A percentile compares a stretch with the other conserved stretches of the same genome.
Conservation (phyloP, 306 rosid genomes). For the Hippophae rhamnoides region DNA sequence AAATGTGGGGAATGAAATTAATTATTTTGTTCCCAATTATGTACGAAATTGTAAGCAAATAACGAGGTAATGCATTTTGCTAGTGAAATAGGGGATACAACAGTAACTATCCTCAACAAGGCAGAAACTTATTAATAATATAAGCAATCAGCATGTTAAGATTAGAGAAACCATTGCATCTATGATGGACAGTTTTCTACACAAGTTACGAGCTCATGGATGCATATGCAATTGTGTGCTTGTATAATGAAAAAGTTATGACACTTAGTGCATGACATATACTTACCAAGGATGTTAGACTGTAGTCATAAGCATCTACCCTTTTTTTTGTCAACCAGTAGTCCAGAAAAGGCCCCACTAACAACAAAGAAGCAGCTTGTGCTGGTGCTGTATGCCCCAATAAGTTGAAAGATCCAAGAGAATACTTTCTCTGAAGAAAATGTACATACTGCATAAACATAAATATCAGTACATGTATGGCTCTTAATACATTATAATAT, state of each 20-base stretch:
- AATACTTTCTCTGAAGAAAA: constrained; percentile 62
- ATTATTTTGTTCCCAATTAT: no score
- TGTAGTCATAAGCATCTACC: constrained; percentile 42
- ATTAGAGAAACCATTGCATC: no score
- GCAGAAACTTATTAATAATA: no score
- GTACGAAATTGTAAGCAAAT: no score
- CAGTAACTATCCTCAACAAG: no score
- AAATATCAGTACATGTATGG: constrained; percentile 13
- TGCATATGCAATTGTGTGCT: not conserved
- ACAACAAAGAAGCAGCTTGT: constrained; percentile 54
- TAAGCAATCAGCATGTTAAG: no score
- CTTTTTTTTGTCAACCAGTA: constrained; percentile 55
- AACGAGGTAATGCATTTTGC: no score
- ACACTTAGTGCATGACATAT: not conserved
- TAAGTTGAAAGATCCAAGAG: constrained; percentile 70
- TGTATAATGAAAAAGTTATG: not conserved
- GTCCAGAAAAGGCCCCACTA: constrained; percentile 63
- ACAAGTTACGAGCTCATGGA: no score
- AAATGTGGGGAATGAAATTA: no score
- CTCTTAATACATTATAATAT: constrained; percentile 3
- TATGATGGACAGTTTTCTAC: no score
- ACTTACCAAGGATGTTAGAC: constrained; percentile 40
- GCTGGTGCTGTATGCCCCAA: constrained; percentile 72
- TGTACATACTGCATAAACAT: constrained; percentile 54
- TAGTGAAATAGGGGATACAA: no score